Evolutionary conservation across 2,329 filamentous ascomycete genomes (phyloP).

Genomic region (Aspergillus fructus): DNA sequence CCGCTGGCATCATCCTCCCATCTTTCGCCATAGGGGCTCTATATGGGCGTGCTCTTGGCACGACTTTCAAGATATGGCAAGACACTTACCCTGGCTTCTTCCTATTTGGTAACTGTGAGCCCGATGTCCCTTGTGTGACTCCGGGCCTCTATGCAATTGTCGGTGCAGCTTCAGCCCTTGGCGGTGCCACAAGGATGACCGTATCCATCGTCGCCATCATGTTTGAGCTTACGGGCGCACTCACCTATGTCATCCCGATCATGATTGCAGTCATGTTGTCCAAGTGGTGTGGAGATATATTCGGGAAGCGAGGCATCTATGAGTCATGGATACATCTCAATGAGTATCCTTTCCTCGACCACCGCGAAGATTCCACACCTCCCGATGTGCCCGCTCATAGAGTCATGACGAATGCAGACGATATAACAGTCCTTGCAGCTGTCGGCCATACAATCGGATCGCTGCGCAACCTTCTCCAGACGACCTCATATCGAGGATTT

Average conservation of each 20-base stretch:
- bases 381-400: constrained; percentile 83
- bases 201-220: constrained; percentile 99
- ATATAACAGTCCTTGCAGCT: constrained; percentile 82
- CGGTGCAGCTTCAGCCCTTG: constrained; percentile 89
- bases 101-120: constrained; percentile 76
- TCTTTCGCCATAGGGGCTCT: constrained; percentile 95
- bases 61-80: constrained; percentile 87
- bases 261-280: constrained; percentile 99
- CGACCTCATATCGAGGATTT: constrained; percentile 83
- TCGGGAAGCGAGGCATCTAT: constrained; percentile 91
- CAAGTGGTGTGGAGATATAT: constrained; percentile 97
- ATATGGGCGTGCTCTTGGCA: constrained; percentile 83
- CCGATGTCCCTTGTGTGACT: constrained; percentile 83
- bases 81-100: constrained; percentile 73
- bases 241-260: constrained; percentile 95
- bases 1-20: constrained; percentile 91
- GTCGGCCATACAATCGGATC: constrained; percentile 82
- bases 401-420: constrained; percentile 90
- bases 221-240: constrained; percentile 94
- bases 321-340: constrained; percentile 97
- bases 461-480: constrained; percentile 68
- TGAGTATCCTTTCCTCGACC: constrained; percentile 92
- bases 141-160: constrained; percentile 96
- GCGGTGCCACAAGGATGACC: constrained; percentile 92
- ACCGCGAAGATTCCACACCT: constrained; percentile 73